phyloP scores from a whole-genome alignment of 208 protist genomes.

The Crithidia thermophila region DNA sequence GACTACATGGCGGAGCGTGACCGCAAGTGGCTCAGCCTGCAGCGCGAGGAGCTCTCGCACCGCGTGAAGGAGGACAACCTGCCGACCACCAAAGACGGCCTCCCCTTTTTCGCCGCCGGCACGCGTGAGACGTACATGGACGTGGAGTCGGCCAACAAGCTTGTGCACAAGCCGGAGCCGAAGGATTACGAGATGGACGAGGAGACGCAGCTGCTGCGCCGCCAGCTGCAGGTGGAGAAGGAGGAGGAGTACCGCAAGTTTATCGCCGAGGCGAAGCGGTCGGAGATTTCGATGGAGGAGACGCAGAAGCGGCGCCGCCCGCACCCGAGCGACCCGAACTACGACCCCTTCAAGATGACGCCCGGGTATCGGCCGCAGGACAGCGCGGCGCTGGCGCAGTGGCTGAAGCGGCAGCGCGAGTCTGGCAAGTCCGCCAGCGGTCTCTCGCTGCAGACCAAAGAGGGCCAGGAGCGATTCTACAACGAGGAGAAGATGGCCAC shows the following conservation, averaged over 20 bases:
- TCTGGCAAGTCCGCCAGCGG: constrained; percentile 79
- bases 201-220: constrained; percentile 75
- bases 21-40: constrained; percentile 66
- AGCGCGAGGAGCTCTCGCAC: constrained; percentile 37
- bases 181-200: constrained; percentile 87
- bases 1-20: constrained; percentile 90
- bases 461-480: constrained; percentile 91
- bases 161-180: constrained; percentile 53
- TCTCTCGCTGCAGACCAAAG: constrained; percentile 72
- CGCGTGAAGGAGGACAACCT: constrained; percentile 48
- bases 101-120: constrained; percentile 64
- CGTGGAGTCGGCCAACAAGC: constrained; percentile 65
- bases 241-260: constrained; percentile 90
- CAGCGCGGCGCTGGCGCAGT: constrained; percentile 77
- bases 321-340: constrained; percentile 87
- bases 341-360: constrained; percentile 88
- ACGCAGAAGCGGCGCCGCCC: constrained; percentile 71
- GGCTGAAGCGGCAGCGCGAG: constrained; percentile 87
- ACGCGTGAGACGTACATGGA: constrained; percentile 71
- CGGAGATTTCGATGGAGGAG: constrained; percentile 57
- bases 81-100: constrained; percentile 69
- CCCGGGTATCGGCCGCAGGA: constrained; percentile 88
- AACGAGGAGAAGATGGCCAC: constrained; percentile 94
- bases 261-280: constrained; percentile 77
- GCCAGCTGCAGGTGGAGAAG: constrained; percentile 88